Base-by-base conservation (phyloP, 1,284 basidiomycete genomes). In the Cryptococcus hybrid region DNA sequence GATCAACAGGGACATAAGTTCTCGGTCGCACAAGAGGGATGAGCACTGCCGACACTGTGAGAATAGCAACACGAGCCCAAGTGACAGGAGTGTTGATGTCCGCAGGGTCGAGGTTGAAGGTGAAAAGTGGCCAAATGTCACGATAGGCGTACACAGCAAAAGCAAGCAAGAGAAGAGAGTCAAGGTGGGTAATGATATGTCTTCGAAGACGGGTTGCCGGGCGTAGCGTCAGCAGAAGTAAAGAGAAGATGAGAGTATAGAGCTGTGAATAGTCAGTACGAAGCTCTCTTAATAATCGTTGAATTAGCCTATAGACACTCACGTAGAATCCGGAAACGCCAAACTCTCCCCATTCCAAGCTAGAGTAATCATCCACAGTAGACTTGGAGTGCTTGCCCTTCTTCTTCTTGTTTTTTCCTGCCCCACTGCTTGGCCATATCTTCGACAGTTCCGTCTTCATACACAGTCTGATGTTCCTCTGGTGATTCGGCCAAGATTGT, bases 51-150 rank as follows among this genome's bases (percentile, higher is more conserved):
- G 76, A 78, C 13, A 80, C 56, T 9, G 76, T 68, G 8, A 84
- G 74, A 15, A 80, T 54, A 68, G 18, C 69, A n/a, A 78, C 60
- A 40, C 78, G 69, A 2, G 70, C 60, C 77, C 77, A 84, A 11
- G 65, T 78, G 52, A 70, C 78, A 2, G 66, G 54, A n/a, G 67
- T 74, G 47, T 73, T 55, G 35, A 69, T 60, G 60, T 85, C 84
- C 1, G 74, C 64, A 0, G 83, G 81, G 4, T 48, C 51, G 6
- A 80, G 70, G 42, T 76, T 69, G 61, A 70, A 85, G 0, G 85
- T 88, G 15, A 81, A 76, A 5, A 86, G 69, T 7, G 87, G 86
- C 73, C 81, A 84, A 18, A 88, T 56, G 69, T 88, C 86, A n/a
- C 86, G 82, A 69, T 86, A 86, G 7, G 77, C 73, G 68, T 84